These are phyloP conservation scores for Termitomyces heimii DNA, from an alignment of 768 basidiomycete genomes.

Conservation along the genomic window DNA sequence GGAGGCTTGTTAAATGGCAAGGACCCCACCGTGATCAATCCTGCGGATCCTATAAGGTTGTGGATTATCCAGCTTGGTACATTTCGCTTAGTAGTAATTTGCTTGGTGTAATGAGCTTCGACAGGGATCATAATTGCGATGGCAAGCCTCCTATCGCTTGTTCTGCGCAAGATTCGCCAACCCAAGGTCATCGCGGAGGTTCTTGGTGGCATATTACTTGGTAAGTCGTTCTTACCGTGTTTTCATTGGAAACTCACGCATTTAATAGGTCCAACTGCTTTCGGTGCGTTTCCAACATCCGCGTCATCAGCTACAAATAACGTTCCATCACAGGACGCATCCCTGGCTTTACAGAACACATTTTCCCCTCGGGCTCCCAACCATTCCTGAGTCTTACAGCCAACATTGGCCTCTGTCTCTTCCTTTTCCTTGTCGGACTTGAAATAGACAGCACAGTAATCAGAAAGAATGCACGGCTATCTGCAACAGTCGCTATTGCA, in stretches of 20 bases:
- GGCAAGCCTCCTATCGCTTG: constrained; percentile 69
- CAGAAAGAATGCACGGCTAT: constrained; percentile 67
- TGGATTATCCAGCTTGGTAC: constrained; percentile 79
- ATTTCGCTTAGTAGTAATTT: constrained; percentile 11
- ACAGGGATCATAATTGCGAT: constrained; percentile 78
- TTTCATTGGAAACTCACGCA: constrained; percentile 3
- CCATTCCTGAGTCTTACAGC: constrained; percentile 83
- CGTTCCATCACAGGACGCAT: constrained; percentile 50
- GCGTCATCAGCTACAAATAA: background rate
- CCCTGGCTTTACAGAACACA: constrained; percentile 79
- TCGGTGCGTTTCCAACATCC: constrained; percentile 22
- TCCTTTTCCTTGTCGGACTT: constrained; percentile 90
- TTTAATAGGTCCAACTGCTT: constrained; percentile 41
- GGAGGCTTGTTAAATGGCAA: constrained; percentile 73
- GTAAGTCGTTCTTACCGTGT: constrained; percentile 44
- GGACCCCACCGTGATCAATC: constrained; percentile 63
- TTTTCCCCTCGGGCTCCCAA: constrained; percentile 70
- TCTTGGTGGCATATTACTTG: constrained; percentile 84
- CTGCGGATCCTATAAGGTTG: constrained; percentile 62
- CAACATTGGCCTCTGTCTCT: constrained; percentile 83
- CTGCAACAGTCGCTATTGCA: constrained; percentile 63
- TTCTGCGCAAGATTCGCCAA: constrained; percentile 70
- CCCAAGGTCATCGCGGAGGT: constrained; percentile 84
- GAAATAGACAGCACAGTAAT: constrained; percentile 83
- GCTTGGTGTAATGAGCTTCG: background rate